These are phyloP conservation scores for Verbena officinalis DNA, from an alignment of 257 asterid genomes.

Conservation along the genomic window DNA sequence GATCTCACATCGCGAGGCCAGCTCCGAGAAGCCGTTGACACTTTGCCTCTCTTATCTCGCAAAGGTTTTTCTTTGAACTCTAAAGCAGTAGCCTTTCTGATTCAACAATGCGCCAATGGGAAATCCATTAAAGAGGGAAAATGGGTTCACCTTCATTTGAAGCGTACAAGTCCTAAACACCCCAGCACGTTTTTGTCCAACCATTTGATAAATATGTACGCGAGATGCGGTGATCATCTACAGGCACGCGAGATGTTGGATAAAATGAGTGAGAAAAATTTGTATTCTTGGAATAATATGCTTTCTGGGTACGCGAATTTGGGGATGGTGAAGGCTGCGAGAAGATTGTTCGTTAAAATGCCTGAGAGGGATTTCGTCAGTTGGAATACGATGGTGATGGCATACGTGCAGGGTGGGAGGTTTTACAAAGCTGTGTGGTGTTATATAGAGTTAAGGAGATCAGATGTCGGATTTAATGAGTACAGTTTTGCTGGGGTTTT, in stretches of 20 bases:
- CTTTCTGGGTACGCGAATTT: slow-evolving; percentile 68
- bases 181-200: slow-evolving; percentile 60
- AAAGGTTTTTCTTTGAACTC: slow-evolving; percentile 59
- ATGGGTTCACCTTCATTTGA: slow-evolving; percentile 60
- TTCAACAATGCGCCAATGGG: slow-evolving; percentile 51
- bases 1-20: slow-evolving; percentile 54
- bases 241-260: slow-evolving; percentile 76
- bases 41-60: slow-evolving; percentile 48
- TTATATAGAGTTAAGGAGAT: slow-evolving; percentile 55
- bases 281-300: slow-evolving; percentile 90
- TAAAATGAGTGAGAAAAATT: slow-evolving; percentile 57
- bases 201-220: slow-evolving; percentile 68
- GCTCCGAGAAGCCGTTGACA: slow-evolving; percentile 58
- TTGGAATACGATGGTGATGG: slow-evolving; percentile 84
- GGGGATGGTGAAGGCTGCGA: slow-evolving; percentile 66
- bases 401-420: slow-evolving; percentile 52
- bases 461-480: slow-evolving; percentile 54
- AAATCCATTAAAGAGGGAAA: slow-evolving; percentile 51
- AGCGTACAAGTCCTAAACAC: slow-evolving; percentile 56
- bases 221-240: slow-evolving; percentile 64
- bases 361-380: slow-evolving; percentile 68
- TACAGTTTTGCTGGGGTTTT: slow-evolving; percentile 69
- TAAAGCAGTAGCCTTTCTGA: slow-evolving; percentile 47
- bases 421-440: slow-evolving; percentile 55
- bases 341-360: slow-evolving; percentile 66